Percentiles rank a stretch among this genome's conserved stretches.
phyloP scores from a whole-genome alignment of 1,284 basidiomycete genomes.

The Ceratobasidium papillatum region DNA sequence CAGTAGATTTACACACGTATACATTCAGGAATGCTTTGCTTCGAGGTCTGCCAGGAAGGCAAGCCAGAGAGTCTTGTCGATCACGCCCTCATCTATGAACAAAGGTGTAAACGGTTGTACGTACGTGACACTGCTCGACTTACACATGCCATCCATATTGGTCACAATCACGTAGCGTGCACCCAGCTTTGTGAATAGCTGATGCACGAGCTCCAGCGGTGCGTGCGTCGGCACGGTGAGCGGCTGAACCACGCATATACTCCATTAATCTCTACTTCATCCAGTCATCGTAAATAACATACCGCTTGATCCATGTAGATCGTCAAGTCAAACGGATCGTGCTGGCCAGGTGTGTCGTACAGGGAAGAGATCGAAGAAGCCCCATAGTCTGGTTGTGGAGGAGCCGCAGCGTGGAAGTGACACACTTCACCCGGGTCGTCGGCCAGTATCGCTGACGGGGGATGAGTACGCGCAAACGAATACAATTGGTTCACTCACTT shows the following conservation, averaged over 20 bases:
- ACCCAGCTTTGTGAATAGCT: slow-evolving; percentile 91
- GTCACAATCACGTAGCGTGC: slow-evolving; percentile 89
- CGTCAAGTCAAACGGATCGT: slow-evolving; percentile 84
- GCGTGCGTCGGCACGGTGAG: slow-evolving; percentile 83
- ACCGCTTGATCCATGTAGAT: slow-evolving; percentile 88
- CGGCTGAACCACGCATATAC: slow-evolving; percentile 54
- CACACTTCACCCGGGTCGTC: slow-evolving; percentile 74
- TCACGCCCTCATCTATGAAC: slow-evolving; percentile 78
- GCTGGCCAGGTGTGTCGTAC: slow-evolving; percentile 55
- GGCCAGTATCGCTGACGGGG: slow-evolving; percentile 70
- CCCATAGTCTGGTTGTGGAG: slow-evolving; percentile 55
- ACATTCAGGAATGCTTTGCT: slow-evolving; percentile 33
- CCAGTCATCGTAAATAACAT: slow-evolving; percentile 44
- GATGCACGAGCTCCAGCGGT: slow-evolving; percentile 88
- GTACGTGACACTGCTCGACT: slow-evolving; percentile 50
- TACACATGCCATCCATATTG: slow-evolving; percentile 84
- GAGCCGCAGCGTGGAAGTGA: slow-evolving; percentile 62
- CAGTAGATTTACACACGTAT: slow-evolving; percentile 1
- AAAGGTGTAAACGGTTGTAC: slow-evolving; percentile 12
- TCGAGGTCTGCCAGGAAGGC: slow-evolving; percentile 64
- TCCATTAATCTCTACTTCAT: slow-evolving; percentile 42
- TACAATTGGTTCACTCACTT: slow-evolving; percentile 60
- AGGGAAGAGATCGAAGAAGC: slow-evolving; percentile 70
- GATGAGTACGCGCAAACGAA: not conserved
- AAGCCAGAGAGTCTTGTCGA: slow-evolving; percentile 94